Evolutionary conservation across 768 basidiomycete genomes (phyloP).

Genomic region (Tricholoma saponaceum): DNA sequence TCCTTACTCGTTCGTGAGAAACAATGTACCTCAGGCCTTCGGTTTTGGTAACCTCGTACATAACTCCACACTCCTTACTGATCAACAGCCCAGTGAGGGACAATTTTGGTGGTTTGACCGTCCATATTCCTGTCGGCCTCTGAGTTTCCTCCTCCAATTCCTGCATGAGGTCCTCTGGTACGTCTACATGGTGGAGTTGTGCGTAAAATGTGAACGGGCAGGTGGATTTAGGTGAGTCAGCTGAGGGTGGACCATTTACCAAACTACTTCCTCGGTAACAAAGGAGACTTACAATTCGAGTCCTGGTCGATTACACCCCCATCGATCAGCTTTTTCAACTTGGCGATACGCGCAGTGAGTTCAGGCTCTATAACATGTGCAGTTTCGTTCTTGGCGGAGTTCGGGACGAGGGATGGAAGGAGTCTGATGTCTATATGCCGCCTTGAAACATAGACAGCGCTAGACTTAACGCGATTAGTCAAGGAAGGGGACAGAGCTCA

Average conservation of each 20-base stretch:
- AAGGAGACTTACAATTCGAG: conserved; percentile 12
- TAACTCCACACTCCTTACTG: conserved; percentile 77
- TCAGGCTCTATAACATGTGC: conserved; percentile 57
- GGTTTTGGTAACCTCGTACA: conserved; percentile 62
- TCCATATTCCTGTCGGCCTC: conserved; percentile 68
- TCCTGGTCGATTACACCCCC: conserved; percentile 60
- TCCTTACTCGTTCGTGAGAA: not conserved
- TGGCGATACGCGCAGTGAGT: conserved; percentile 51
- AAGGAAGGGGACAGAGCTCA: conserved; percentile 25
- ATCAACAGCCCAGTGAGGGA: conserved; percentile 61
- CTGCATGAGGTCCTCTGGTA: conserved; percentile 54
- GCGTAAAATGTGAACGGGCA: conserved; percentile 68
- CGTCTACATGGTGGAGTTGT: conserved; percentile 52
- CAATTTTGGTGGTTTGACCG: conserved; percentile 51
- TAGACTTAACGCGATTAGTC: not conserved
- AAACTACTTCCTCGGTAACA: not conserved
- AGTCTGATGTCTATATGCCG: conserved; percentile 60
- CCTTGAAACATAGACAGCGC: conserved; percentile 24
- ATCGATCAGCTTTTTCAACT: conserved; percentile 60
- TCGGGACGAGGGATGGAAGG: conserved; percentile 64
- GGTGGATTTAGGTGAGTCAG: conserved; percentile 41
- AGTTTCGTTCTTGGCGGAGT: conserved; percentile 50
- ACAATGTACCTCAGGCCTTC: conserved; percentile 61
- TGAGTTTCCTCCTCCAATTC: conserved; percentile 74
- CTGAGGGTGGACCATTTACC: conserved; percentile 21